Conservation (phyloP, 495 filamentous ascomycete genomes). For the Podospora australis region DNA sequence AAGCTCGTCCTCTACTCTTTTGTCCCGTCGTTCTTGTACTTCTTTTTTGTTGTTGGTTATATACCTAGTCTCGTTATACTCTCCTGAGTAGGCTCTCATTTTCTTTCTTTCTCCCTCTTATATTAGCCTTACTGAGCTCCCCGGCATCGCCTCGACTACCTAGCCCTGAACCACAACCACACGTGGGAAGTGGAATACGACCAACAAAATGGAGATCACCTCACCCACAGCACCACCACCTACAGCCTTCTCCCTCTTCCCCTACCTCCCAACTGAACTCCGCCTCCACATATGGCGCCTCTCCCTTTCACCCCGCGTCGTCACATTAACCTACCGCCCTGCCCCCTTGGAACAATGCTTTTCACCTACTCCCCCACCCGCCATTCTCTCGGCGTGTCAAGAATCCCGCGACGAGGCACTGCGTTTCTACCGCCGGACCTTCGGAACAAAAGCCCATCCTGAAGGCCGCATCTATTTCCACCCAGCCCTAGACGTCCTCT, state of each 20-base stretch:
- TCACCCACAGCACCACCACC: neutral
- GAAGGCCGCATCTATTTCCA: constrained; percentile 36
- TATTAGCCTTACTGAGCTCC: too few relatives aligned
- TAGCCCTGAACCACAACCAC: neutral
- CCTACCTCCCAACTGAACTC: constrained; percentile 39
- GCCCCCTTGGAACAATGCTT: constrained; percentile 25
- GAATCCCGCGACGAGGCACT: constrained; percentile 42
- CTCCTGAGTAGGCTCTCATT: too few relatives aligned
- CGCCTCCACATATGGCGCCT: constrained; percentile 45
- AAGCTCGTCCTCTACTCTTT: too few relatives aligned
- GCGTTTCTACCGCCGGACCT: constrained; percentile 30
- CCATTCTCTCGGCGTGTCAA: constrained; percentile 33
- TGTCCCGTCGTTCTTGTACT: too few relatives aligned
- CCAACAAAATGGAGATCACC: neutral
- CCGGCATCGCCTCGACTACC: neutral
- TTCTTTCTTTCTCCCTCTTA: too few relatives aligned
- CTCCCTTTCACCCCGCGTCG: constrained; percentile 33
- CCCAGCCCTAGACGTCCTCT: constrained; percentile 41
- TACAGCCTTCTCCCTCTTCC: constrained; percentile 36
- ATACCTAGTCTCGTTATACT: too few relatives aligned
- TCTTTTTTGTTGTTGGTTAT: too few relatives aligned
- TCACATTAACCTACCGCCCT: constrained; percentile 34
- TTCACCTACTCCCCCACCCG: constrained; percentile 33
- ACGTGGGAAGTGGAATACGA: neutral
- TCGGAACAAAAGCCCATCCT: too few relatives aligned